Evolutionary conservation across 495 filamentous ascomycete genomes (phyloP).

Genomic region (Saxispiralis lemnorum): DNA sequence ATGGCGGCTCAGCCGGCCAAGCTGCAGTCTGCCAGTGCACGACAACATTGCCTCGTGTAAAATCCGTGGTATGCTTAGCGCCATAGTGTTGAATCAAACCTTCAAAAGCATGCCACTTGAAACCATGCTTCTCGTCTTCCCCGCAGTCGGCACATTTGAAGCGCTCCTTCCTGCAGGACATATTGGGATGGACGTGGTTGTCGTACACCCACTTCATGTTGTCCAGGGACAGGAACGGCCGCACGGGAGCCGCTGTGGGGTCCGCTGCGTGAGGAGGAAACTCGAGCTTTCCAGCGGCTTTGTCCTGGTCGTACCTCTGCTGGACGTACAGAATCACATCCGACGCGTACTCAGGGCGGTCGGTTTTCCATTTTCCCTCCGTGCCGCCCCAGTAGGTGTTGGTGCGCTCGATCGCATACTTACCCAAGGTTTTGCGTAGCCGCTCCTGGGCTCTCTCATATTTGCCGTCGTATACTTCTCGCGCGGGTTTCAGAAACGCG

Average conservation of each 20-base stretch:
- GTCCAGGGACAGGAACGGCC: slow-evolving; percentile 35
- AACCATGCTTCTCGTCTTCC: slow-evolving; percentile 36
- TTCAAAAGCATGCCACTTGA: slow-evolving; percentile 55
- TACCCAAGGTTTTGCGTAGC: slow-evolving; percentile 38
- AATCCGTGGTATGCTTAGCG: slow-evolving; percentile 53
- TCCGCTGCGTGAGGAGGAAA: too few relatives aligned
- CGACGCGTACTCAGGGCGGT: slow-evolving; percentile 44
- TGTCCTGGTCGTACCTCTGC: slow-evolving; percentile 25
- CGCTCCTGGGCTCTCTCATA: slow-evolving; percentile 54
- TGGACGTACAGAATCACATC: slow-evolving; percentile 47
- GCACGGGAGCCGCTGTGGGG: too few relatives aligned
- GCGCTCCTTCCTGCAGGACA: slow-evolving; percentile 42
- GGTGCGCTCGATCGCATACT: slow-evolving; percentile 48
- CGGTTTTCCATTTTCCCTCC: slow-evolving; percentile 38
- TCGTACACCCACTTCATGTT: slow-evolving; percentile 79
- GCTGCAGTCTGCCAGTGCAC: slow-evolving; percentile 56
- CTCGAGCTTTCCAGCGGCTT: not conserved
- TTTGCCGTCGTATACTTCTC: slow-evolving; percentile 41
- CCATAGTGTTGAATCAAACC: slow-evolving; percentile 64
- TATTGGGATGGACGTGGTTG: slow-evolving; percentile 49
- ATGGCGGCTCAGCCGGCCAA: slow-evolving; percentile 60
- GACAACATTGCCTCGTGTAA: slow-evolving; percentile 49
- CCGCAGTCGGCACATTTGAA: slow-evolving; percentile 48
- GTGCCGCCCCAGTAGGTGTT: slow-evolving; percentile 39
- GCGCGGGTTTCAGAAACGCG: slow-evolving; percentile 33